A percentile compares a stretch with the other conserved stretches of the same genome.
phyloP scores from a whole-genome alignment of 345 rosid species.

The Garcia nutans region DNA sequence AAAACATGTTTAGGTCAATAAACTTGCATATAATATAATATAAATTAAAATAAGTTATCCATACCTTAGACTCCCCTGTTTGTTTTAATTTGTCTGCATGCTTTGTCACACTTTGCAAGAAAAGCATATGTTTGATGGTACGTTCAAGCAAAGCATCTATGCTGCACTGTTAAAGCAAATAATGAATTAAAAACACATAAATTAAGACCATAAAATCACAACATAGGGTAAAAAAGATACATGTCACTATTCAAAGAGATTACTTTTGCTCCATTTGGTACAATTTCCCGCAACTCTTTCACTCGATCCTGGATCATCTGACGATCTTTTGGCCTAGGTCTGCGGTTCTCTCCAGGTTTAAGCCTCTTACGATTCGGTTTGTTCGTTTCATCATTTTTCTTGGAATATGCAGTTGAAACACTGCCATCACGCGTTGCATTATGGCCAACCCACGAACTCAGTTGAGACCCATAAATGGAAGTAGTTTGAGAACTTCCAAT shows the following conservation, averaged over 20 bases:
- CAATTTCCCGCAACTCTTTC: conserved; percentile 94
- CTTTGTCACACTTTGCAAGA: conserved; percentile 92
- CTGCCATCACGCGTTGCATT: conserved; percentile 52
- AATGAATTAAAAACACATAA: conserved; percentile 17
- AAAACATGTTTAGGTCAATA: not conserved
- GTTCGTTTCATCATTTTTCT: conserved; percentile 54
- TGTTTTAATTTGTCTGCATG: conserved; percentile 90
- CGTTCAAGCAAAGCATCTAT: conserved; percentile 93
- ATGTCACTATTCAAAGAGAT: conserved; percentile 9
- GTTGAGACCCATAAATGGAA: conserved; percentile 65
- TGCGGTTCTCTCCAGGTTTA: conserved; percentile 90
- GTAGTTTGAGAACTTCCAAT: conserved; percentile 47
- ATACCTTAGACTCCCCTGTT: conserved; percentile 82
- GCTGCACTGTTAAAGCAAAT: conserved; percentile 75
- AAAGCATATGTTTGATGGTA: conserved; percentile 97
- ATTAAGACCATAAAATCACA: not conserved
- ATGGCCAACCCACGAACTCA: conserved; percentile 79
- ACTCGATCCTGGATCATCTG: conserved; percentile 99
- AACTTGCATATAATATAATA: not conserved
- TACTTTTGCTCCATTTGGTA: conserved; percentile 95
- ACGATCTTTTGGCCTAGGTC: conserved; percentile 98
- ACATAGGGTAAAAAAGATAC: not conserved
- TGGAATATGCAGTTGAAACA: conserved; percentile 59
- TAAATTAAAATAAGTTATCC: not conserved
- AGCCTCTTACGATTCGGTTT: conserved; percentile 81